A percentile compares a stretch with the other conserved stretches of the same genome.
phyloP scores from a whole-genome alignment of 768 basidiomycete genomes.

The Collybia sp. region DNA sequence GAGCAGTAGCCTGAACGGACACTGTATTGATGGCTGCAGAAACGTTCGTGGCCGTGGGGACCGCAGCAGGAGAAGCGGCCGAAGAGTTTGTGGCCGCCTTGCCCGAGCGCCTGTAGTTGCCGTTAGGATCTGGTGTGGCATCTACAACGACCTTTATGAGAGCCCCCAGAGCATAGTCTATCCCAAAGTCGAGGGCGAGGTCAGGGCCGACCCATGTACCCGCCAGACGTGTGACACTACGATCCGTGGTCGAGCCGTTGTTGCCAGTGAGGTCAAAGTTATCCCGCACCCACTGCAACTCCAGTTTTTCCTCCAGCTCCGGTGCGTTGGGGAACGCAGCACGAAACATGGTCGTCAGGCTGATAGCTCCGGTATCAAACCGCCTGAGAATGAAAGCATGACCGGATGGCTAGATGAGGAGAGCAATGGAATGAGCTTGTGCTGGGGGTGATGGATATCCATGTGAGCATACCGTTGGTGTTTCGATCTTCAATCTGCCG shows the following conservation, averaged over 20 bases:
- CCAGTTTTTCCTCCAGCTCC: constrained; percentile 72
- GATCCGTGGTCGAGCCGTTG: constrained; percentile 65
- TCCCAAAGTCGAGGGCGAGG: constrained; percentile 64
- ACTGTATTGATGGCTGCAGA: constrained; percentile 14
- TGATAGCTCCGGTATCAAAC: constrained; percentile 90
- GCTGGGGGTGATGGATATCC: constrained; percentile 4
- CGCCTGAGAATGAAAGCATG: constrained; percentile 95
- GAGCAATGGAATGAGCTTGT: constrained; percentile 15
- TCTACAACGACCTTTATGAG: constrained; percentile 64
- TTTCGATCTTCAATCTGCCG: constrained; percentile 80
- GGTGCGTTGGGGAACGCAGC: constrained; percentile 84
- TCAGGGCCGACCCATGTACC: constrained; percentile 80
- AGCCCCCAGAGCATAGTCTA: constrained; percentile 55
- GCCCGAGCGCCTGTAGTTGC: constrained; percentile 72
- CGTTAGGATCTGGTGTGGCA: constrained; percentile 73
- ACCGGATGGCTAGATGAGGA: constrained; percentile 48
- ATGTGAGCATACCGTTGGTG: constrained; percentile 62
- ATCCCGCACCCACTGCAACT: constrained; percentile 81
- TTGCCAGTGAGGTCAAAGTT: constrained; percentile 72
- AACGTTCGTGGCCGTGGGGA: constrained; percentile 19
- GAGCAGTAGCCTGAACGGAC: constrained; percentile 19
- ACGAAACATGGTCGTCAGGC: constrained; percentile 94
- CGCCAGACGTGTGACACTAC: constrained; percentile 68
- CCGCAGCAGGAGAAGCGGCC: constrained; percentile 15
- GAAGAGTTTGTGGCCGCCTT: constrained; percentile 21